phyloP scores from a whole-genome alignment of 305 asterid genomes.

The Stenogyne calaminthoides region DNA sequence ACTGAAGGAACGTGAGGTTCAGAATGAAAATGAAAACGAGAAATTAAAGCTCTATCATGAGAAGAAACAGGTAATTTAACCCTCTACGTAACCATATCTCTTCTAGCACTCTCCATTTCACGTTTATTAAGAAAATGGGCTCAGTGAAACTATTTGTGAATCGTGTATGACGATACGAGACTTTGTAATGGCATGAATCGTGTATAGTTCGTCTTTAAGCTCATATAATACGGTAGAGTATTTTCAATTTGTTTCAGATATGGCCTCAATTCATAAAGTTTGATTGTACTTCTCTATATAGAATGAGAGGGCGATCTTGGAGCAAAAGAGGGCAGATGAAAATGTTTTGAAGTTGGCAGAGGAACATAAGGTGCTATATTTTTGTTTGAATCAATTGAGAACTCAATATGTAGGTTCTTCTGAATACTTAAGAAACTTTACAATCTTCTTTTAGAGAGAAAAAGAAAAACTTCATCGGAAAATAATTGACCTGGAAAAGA shows the following conservation, averaged over 20 bases:
- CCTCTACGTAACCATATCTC: neutral
- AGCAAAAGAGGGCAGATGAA: slow-evolving; percentile 54
- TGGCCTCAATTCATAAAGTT: neutral
- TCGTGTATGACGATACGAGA: neutral
- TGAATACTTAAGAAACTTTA: neutral
- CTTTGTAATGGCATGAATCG: neutral
- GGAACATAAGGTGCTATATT: slow-evolving; percentile 53
- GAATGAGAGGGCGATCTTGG: slow-evolving; percentile 57
- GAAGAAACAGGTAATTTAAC: slow-evolving; percentile 44
- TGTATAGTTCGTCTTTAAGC: neutral
- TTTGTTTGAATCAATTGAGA: neutral
- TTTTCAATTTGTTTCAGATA: slow-evolving; percentile 11
- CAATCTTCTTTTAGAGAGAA: slow-evolving; percentile 42
- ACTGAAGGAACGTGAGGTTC: slow-evolving; percentile 50
- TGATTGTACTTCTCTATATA: slow-evolving; percentile 28
- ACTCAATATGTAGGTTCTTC: neutral
- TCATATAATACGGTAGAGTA: neutral
- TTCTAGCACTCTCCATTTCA: slow-evolving; percentile 8
- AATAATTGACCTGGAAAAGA: slow-evolving; percentile 52
- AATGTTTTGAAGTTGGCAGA: slow-evolving; percentile 51
- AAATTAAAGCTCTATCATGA: slow-evolving; percentile 34
- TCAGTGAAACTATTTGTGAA: neutral
- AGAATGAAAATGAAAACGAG: slow-evolving; percentile 43
- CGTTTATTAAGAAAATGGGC: slow-evolving; percentile 1
- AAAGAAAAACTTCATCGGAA: slow-evolving; percentile 45